Conservation (phyloP, 768 basidiomycete species). For the Pisolithus sp. region DNA sequence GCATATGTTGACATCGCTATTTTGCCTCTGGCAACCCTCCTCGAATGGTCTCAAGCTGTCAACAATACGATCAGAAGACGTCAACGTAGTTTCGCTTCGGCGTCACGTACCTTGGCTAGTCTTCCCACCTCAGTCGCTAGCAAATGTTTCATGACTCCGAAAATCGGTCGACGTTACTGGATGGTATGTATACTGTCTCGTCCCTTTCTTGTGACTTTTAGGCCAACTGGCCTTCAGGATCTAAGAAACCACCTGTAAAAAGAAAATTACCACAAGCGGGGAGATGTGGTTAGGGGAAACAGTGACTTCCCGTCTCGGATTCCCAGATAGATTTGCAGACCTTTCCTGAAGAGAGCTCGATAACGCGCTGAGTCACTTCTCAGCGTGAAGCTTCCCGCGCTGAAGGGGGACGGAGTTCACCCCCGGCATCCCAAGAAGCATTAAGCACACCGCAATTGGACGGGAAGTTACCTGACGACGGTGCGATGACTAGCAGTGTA, state of each 20-base stretch:
- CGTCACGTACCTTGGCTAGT: background rate
- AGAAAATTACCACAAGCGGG: too few relatives aligned
- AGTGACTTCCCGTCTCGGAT: background rate
- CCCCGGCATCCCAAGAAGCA: background rate
- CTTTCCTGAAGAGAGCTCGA: background rate
- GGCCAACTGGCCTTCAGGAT: background rate
- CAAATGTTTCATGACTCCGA: too few relatives aligned
- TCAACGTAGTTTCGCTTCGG: background rate
- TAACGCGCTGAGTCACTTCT: background rate
- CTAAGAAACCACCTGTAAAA: too few relatives aligned
- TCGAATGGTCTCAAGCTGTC: background rate
- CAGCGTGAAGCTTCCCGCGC: background rate
- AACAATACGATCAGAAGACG: background rate
- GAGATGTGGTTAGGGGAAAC: background rate
- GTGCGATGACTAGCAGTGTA: background rate
- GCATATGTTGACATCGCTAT: too few relatives aligned
- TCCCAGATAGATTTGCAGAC: background rate
- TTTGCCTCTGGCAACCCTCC: too few relatives aligned
- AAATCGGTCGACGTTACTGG: background rate
- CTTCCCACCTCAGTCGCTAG: background rate
- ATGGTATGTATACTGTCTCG: background rate
- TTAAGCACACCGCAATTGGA: background rate
- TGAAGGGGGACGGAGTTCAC: background rate
- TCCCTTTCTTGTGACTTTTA: background rate
- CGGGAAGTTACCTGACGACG: background rate